Percentiles rank a stretch among this genome's conserved stretches.
These are phyloP conservation scores for Candida wancherniae DNA, from an alignment of 805 yeast genomes.

Conservation along the genomic window DNA sequence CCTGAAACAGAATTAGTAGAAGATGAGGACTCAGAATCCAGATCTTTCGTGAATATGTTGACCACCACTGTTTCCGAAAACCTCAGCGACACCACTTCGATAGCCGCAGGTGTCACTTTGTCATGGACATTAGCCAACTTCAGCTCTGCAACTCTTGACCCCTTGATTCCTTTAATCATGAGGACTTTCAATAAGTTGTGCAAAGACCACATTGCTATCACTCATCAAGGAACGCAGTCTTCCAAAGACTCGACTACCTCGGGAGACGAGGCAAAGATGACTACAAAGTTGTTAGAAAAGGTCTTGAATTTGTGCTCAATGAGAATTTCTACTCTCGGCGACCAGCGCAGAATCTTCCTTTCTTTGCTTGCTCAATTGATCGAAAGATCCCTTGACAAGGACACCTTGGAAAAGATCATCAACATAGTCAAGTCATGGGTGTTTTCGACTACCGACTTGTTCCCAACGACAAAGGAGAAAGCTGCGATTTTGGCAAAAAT, in stretches of 20 bases:
- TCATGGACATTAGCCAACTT: constrained; percentile 77
- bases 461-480: constrained; percentile 94
- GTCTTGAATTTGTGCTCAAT: constrained; percentile 71
- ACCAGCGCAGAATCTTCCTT: constrained; percentile 84
- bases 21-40: constrained; percentile 57
- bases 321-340: constrained; percentile 85
- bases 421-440: constrained; percentile 85
- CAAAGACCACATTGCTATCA: constrained; percentile 73
- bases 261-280: constrained; percentile 75
- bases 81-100: constrained; percentile 64
- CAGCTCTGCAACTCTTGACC: constrained; percentile 69
- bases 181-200: constrained; percentile 85
- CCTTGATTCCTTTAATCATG: constrained; percentile 71
- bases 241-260: constrained; percentile 26
- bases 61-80: constrained; percentile 75
- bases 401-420: constrained; percentile 68
- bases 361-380: constrained; percentile 83
- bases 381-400: constrained; percentile 79
- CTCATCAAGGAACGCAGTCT: constrained; percentile 44
- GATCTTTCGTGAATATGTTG: constrained; percentile 55
- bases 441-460: constrained; percentile 71
- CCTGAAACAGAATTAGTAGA: constrained; percentile 35
- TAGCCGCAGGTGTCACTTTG: constrained; percentile 81
- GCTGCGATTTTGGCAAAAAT: constrained; percentile 90
- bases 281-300: constrained; percentile 70